Base-by-base conservation (phyloP, 352 stramenopile species). In the Pythium volutum region DNA sequence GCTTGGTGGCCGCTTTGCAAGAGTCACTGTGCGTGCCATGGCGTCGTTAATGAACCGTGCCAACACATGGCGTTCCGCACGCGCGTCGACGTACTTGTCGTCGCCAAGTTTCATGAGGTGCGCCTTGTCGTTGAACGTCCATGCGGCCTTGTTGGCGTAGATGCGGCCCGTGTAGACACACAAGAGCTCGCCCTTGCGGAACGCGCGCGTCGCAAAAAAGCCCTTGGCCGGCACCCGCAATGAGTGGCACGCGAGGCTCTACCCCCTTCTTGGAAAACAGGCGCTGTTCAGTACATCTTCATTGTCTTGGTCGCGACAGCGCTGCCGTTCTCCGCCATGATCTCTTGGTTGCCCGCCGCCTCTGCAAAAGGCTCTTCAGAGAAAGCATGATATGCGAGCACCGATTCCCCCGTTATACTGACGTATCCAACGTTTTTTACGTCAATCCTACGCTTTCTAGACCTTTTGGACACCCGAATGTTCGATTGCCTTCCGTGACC, bases 31-130 rank as follows among this genome's bases (percentile, higher is more conserved):
- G 81, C 20, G 71, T 70, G n/a, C 71, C 70, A 5, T 62, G 39
- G 27, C 69, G 71, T 93, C 85, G 66, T 95, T 95, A 45, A 95
- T 93, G 68, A 85, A 95, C 14, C 84, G 64, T 3, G 84, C 82
- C 26, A 84, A 51, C n/a, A 90, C 75, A 14, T 86, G 14, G 0
- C 59, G 58, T 4, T 54, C 73, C 23, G 81, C n/a, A 22, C 71
- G 66, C 22, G 84, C 81, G 63, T 94, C 84, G 33, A 94, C 74
- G 71, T 90, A 94, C 43, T 80, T 79, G 49, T 72, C 73, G 20
- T 82, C 66, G 51, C 84, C 82, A n/a, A 94, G 64, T 31, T 82
- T 87, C 82, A 94, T 92, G 27, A 94, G 67, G 56, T 91, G 92
- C 20, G 73, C 64, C 62, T 94, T 91, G 70, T 92, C 82, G 20